A percentile compares a stretch with the other conserved stretches of the same genome.
Evolutionary conservation across 2,329 filamentous ascomycete species (phyloP).

Genomic region (Alternaria sp.): DNA sequence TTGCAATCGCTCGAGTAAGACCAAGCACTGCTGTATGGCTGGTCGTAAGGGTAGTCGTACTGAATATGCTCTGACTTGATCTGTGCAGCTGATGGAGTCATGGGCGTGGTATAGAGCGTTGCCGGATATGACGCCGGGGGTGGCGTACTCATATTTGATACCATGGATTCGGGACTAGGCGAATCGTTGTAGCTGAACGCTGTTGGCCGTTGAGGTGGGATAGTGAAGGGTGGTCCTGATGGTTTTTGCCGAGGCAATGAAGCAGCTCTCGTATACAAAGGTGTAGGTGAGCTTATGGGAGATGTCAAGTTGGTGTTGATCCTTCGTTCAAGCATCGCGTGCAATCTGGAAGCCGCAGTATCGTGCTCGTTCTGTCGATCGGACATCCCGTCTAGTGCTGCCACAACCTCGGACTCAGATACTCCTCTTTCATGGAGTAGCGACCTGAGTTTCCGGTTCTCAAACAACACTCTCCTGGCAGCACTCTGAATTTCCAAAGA

Average conservation of each 20-base stretch:
- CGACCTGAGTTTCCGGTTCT: slow-evolving; percentile 70
- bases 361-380: slow-evolving; percentile 41
- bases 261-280: slow-evolving; percentile 23
- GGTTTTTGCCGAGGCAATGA: slow-evolving; percentile 31
- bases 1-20: slow-evolving; percentile 30
- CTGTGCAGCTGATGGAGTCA: slow-evolving; percentile 31
- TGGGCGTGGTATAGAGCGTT: slow-evolving; percentile 33
- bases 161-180: slow-evolving; percentile 44
- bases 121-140: slow-evolving; percentile 36
- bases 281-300: slow-evolving; percentile 31
- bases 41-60: slow-evolving; percentile 38
- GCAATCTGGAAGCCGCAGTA: slow-evolving; percentile 40
- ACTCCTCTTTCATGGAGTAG: slow-evolving; percentile 68
- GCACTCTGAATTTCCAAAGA: slow-evolving; percentile 76
- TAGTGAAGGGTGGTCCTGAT: slow-evolving; percentile 33
- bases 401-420: slow-evolving; percentile 61
- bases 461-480: slow-evolving; percentile 71
- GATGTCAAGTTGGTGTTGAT: slow-evolving; percentile 33
- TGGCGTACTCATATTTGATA: slow-evolving; percentile 45
- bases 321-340: slow-evolving; percentile 45
- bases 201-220: slow-evolving; percentile 33
- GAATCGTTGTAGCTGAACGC: slow-evolving; percentile 40
- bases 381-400: slow-evolving; percentile 35
- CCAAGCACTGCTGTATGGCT: slow-evolving; percentile 36
- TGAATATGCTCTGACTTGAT: slow-evolving; percentile 38